Base-by-base conservation (phyloP, 768 basidiomycete species). In the Boletellus emodensis region DNA sequence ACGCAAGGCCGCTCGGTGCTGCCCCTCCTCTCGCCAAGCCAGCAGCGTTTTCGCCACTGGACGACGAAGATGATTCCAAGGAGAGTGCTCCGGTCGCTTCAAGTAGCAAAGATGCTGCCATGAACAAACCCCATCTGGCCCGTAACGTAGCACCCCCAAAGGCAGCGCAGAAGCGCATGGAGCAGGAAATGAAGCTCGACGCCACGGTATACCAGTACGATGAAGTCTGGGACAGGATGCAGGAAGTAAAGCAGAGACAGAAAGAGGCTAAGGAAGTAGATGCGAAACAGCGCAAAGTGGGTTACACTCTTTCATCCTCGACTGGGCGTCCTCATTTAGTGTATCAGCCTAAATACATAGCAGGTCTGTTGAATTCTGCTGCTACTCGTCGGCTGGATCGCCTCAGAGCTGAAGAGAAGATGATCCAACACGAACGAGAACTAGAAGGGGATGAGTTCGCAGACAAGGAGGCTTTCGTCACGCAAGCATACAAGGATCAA, bases 381-480 rank as follows among this genome's bases (percentile, higher is more conserved):
- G 83, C 84, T n/a, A 92, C 92, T 24, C 80, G 96, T 22, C 83
- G 85, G 60, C 67, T 95, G 42, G 96, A 99, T 67, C 80, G 90
- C 61, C 71, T 98, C 11, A 79, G 94, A 47, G 96, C 96, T 0
- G 96, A 99, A 69, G 95, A 98, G 71, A 97, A 98, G 76, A 87
- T 95, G 87, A 86, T 97, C 65, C 90, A 94, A 65, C 78, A 81
- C 39, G 96, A 98, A 67, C 81, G 96, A 18, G 91, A 94, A 70
- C 72, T 78, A 17, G 96, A 99, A 71, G 96, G 96, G 0, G 94
- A 94, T 54, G 81, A 93, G 66, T 99, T 91, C 65, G 78, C 78
- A 49, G 96, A 91, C 73, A 98, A 94, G 74, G 96, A 97, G 48
- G 77, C 84, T n/a, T 99, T 98, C 61, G 95, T 98, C 44, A 99